phyloP scores from a whole-genome alignment of 31 red algal genomes.

The Endocladia muricata region DNA sequence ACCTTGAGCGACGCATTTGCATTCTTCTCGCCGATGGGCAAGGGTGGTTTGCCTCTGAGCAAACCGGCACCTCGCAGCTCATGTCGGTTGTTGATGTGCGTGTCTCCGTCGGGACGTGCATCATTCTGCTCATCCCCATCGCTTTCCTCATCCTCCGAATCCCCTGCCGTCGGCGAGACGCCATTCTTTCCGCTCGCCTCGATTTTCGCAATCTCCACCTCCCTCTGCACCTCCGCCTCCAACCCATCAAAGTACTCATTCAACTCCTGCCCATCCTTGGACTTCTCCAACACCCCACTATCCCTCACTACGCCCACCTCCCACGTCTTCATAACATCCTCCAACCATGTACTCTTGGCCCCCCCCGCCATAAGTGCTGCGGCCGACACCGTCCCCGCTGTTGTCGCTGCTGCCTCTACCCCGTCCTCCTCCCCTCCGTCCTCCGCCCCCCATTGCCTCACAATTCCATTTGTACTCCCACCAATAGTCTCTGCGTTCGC shows the following conservation, averaged over 20 bases:
- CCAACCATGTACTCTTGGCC: constrained; percentile 45
- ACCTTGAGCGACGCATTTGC: too few relatives aligned
- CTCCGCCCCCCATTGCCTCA: not conserved
- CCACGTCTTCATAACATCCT: constrained; percentile 65
- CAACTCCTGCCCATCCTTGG: constrained; percentile 49
- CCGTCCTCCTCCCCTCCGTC: not conserved
- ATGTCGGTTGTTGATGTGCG: too few relatives aligned
- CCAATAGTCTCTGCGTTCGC: constrained; percentile 12
- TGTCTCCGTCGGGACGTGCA: not conserved
- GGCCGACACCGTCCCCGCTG: not conserved
- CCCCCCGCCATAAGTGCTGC: constrained; percentile 10
- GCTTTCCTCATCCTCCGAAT: constrained; percentile 18
- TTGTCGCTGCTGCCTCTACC: not conserved
- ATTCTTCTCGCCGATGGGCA: too few relatives aligned
- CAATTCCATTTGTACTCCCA: constrained; percentile 16
- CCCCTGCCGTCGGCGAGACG: not conserved
- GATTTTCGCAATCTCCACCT: not conserved
- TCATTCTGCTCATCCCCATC: not conserved
- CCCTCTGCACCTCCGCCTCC: constrained; percentile 19
- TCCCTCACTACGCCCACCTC: constrained; percentile 58
- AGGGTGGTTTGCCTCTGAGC: too few relatives aligned
- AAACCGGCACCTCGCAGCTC: too few relatives aligned
- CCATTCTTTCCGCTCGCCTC: not conserved
- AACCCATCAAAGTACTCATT: constrained; percentile 44
- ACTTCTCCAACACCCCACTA: constrained; percentile 48